Evolutionary conservation across 2,329 filamentous ascomycete species (phyloP), one percentile per base, ranked within the genome.

Genomic region (Colletotrichum caudatum): DNA sequence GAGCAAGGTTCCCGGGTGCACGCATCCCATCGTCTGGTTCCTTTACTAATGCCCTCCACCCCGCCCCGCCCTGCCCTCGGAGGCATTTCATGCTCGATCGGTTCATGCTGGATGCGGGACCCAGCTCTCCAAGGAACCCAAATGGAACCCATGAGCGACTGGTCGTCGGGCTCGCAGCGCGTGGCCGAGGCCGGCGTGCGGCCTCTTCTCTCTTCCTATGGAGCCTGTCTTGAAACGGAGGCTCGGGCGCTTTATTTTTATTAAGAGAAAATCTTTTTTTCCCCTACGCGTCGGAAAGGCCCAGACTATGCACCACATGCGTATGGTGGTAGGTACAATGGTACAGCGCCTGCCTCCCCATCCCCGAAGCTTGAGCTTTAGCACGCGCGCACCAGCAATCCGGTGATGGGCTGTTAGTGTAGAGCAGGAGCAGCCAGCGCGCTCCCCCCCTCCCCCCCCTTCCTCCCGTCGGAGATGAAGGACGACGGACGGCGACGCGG

Each of bases 181-280:
- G 48, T 61, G 62, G 56, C 41, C 37, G 23, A 61, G 61, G 50
- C 56, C 50, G 50, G 50, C 58, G 50, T 67, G 50, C 56, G 50
- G 23, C 16, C 16, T n/a, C 35, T 33, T 7, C 16, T 20, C 18
- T 18, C 41, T 8, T 6, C 41, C 16, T 33, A 11, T 62, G 46
- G 64, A 29, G n/a, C 14, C 59, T 33, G 60, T 60, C 23, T 41
- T 72, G 69, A 72, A 72, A 72, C 69, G 54, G 54, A 72, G 69
- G 69, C 69, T 64, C 69, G 69, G 62, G 60, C 65, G 44, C 54
- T 59, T 44, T 20, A 11, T 12, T 14, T 14, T 14, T 39, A 9
- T 39, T n/a, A n/a, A n/a, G n/a, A n/a, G n/a, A n/a, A n/a, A n/a
- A n/a, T n/a, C n/a, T n/a, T n/a, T n/a, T n/a, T n/a, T n/a, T n/a